These are phyloP conservation scores for Collybia mongolica DNA, from an alignment of 768 basidiomycete species.

Conservation along the genomic window DNA sequence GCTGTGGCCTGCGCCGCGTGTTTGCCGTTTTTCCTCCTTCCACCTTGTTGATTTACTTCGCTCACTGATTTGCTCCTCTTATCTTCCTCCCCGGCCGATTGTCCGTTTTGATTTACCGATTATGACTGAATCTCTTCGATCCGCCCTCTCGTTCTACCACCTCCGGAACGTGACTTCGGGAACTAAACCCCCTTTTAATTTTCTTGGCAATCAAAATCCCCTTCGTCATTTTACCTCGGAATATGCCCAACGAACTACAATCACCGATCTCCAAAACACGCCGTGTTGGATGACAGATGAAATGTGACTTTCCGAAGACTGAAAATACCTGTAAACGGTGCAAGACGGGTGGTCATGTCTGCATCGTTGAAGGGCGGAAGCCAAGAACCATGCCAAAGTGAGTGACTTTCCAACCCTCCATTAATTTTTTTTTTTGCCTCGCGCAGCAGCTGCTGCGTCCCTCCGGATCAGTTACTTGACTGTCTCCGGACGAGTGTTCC, in stretches of 20 bases:
- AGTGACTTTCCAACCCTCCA: conserved; percentile 32
- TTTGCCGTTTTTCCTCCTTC: conserved; percentile 9
- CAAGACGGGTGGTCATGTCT: conserved; percentile 67
- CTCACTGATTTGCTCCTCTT: conserved; percentile 12
- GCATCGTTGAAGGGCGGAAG: conserved; percentile 83
- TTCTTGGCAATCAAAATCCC: conserved; percentile 1
- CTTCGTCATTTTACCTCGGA: background rate
- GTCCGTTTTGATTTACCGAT: conserved; percentile 10
- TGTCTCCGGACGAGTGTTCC: conserved; percentile 9
- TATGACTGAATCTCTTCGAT: conserved; percentile 9
- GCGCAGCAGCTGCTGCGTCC: conserved; percentile 9
- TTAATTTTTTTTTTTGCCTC: conserved; percentile 17
- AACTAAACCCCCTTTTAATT: background rate
- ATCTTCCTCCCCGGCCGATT: conserved; percentile 11
- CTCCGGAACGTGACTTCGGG: background rate
- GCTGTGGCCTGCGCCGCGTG: conserved; percentile 9
- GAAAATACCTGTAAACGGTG: conserved; percentile 81
- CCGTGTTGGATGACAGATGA: conserved; percentile 57
- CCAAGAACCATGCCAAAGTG: conserved; percentile 79
- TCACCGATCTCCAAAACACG: conserved; percentile 4
- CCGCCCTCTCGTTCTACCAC: background rate
- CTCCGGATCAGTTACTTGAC: conserved; percentile 13
- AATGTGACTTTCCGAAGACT: conserved; percentile 75
- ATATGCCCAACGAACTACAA: background rate
- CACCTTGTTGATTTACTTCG: conserved; percentile 5